A percentile compares a stretch with the other conserved stretches of the same genome.
Evolutionary conservation across 345 rosid species (phyloP).

Genomic region (Brassica juncea): DNA sequence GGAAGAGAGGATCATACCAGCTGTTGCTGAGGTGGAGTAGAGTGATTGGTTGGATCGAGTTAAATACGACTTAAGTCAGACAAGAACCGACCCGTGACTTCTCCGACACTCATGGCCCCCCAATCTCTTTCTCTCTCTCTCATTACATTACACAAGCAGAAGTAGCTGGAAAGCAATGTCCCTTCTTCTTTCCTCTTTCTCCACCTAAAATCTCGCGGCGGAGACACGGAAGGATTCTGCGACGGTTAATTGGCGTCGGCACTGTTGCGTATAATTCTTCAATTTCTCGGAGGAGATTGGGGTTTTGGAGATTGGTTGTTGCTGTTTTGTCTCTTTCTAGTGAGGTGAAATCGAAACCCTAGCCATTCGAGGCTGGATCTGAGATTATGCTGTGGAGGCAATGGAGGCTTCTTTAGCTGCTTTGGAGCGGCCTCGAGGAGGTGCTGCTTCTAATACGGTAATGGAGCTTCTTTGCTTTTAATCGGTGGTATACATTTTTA

Average conservation of each 20-base stretch:
- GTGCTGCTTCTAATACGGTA: conserved; percentile 73
- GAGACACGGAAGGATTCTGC: neutral
- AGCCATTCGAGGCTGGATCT: conserved; percentile 29
- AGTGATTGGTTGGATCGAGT: conserved; percentile 22
- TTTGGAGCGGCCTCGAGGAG: conserved; percentile 75
- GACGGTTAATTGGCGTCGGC: conserved; percentile 6
- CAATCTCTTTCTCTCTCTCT: conserved; percentile 31
- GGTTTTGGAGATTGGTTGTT: conserved; percentile 19
- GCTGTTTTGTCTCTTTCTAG: conserved; percentile 16
- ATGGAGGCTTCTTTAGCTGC: conserved; percentile 71
- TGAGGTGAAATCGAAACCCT: conserved; percentile 32
- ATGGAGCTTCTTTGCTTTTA: neutral
- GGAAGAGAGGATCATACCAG: conserved; percentile 24
- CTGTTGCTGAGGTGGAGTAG: conserved; percentile 41
- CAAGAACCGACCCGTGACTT: conserved; percentile 41
- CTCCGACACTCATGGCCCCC: conserved; percentile 43
- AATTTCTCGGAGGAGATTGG: conserved; percentile 8
- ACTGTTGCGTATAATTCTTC: neutral
- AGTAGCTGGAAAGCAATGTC: conserved; percentile 60
- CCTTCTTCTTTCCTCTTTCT: conserved; percentile 38
- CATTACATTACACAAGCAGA: conserved; percentile 21
- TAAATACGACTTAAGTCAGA: conserved; percentile 20
- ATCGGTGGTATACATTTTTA: neutral
- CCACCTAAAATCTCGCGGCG: conserved; percentile 24
- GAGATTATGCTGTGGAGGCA: conserved; percentile 43